These are phyloP conservation scores for Tuber melanosporum DNA, from an alignment of 495 filamentous ascomycete genomes.

Conservation along the genomic window DNA sequence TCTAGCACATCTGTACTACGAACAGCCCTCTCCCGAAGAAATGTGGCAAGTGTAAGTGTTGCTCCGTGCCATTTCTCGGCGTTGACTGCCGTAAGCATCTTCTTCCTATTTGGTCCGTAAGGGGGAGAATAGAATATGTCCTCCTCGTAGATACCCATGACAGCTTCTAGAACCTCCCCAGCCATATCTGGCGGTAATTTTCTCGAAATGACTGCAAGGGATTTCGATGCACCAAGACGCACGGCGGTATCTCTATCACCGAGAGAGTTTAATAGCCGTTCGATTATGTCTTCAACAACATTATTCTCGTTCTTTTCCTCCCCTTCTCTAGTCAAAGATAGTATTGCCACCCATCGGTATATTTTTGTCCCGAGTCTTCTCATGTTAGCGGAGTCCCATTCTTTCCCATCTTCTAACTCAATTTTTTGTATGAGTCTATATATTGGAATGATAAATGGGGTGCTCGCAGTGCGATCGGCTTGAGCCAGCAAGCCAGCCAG, in stretches of 20 bases:
- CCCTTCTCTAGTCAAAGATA: constrained; percentile 50
- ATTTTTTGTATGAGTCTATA: constrained; percentile 43
- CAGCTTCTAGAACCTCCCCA: constrained; percentile 74
- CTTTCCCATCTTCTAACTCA: constrained; percentile 20
- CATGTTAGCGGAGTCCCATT: constrained; percentile 60
- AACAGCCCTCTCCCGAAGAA: constrained; percentile 39
- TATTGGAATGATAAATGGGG: constrained; percentile 48
- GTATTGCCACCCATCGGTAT: constrained; percentile 60
- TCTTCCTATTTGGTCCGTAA: constrained; percentile 6
- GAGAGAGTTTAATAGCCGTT: constrained; percentile 58
- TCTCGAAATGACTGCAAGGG: constrained; percentile 74
- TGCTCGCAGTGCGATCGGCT: constrained; percentile 52
- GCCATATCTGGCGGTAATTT: constrained; percentile 74
- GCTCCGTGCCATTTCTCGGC: constrained; percentile 85
- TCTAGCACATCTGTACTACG: constrained; percentile 31
- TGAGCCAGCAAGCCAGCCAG: constrained; percentile 63
- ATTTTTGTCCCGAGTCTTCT: constrained; percentile 78
- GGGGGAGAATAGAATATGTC: constrained; percentile 59
- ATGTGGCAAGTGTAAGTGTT: constrained; percentile 66
- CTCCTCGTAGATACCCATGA: constrained; percentile 65
- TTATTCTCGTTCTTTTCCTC: constrained; percentile 44
- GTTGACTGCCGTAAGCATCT: constrained; percentile 60
- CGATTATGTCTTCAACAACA: constrained; percentile 68
- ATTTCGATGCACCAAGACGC: constrained; percentile 83
- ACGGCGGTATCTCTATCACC: constrained; percentile 85